These are phyloP conservation scores for Gamarada debralockiae DNA, from an alignment of 495 filamentous ascomycete species.

Conservation along the genomic window DNA sequence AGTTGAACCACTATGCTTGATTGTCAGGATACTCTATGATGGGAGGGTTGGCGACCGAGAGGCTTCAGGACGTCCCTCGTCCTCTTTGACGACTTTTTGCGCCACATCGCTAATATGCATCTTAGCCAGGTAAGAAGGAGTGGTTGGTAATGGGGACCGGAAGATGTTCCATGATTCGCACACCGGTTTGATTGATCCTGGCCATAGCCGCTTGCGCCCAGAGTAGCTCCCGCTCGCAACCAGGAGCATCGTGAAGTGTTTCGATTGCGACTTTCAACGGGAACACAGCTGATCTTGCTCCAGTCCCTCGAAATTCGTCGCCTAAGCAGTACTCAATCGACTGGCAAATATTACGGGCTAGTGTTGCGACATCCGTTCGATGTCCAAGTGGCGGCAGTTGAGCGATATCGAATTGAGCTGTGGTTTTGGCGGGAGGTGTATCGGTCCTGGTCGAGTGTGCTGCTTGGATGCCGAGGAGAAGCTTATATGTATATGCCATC, in stretches of 20 bases:
- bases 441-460: not conserved
- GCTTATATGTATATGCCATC: slow-evolving; percentile 8
- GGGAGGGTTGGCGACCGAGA: too few relatives aligned
- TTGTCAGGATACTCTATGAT: too few relatives aligned
- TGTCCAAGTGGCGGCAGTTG: slow-evolving; percentile 23
- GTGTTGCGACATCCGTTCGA: slow-evolving; percentile 20
- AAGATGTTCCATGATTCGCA: slow-evolving; percentile 5
- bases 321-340: slow-evolving; percentile 29
- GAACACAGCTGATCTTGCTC: not conserved
- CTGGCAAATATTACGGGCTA: slow-evolving; percentile 32
- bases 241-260: not conserved
- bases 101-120: too few relatives aligned
- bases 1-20: too few relatives aligned
- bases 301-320: slow-evolving; percentile 1
- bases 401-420: slow-evolving; percentile 10
- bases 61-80: too few relatives aligned
- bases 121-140: too few relatives aligned
- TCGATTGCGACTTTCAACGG: slow-evolving; percentile 19
- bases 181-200: slow-evolving; percentile 1
- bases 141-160: too few relatives aligned
- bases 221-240: slow-evolving; percentile 13
- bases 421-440: slow-evolving; percentile 12
- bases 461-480: not conserved
- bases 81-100: too few relatives aligned
- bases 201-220: slow-evolving; percentile 10